Conservation (phyloP, 768 basidiomycete genomes). For the Trametes sanguinea region DNA sequence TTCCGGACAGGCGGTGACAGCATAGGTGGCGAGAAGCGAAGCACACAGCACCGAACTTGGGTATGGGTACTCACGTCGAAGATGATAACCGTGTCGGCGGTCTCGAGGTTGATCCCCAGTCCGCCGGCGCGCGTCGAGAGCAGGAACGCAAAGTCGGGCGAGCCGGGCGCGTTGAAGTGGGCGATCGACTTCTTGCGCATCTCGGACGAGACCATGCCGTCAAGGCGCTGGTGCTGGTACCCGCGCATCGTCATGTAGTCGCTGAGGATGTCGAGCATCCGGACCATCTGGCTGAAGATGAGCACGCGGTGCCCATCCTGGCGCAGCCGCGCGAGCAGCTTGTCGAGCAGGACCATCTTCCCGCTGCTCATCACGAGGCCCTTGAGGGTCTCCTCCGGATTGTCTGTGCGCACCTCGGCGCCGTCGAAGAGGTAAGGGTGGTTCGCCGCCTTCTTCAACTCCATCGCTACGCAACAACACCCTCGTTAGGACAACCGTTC, state of each 20-base stretch:
- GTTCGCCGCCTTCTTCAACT: constrained; percentile 97
- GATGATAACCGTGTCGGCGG: constrained; percentile 98
- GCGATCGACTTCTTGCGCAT: constrained; percentile 93
- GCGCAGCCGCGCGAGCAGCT: constrained; percentile 86
- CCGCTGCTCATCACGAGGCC: constrained; percentile 99
- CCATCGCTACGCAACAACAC: constrained; percentile 69
- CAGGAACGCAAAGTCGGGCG: constrained; percentile 95
- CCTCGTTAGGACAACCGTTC: not conserved
- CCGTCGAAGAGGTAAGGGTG: constrained; percentile 98
- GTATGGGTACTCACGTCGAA: constrained; percentile 74
- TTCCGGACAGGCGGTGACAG: constrained; percentile 17
- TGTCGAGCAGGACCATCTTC: constrained; percentile 98
- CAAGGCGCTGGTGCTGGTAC: constrained; percentile 91
- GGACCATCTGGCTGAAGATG: constrained; percentile 99
- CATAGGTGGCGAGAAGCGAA: constrained; percentile 1
- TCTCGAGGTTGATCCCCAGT: constrained; percentile 97
- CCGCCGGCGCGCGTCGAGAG: constrained; percentile 97
- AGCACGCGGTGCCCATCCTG: constrained; percentile 94
- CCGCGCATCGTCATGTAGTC: constrained; percentile 93
- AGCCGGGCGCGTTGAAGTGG: constrained; percentile 92
- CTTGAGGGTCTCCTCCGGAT: constrained; percentile 81
- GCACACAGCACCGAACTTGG: not conserved
- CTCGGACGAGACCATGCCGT: constrained; percentile 94
- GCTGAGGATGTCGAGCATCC: constrained; percentile 97
- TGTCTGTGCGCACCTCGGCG: constrained; percentile 68